phyloP scores from a whole-genome alignment of 2,329 filamentous ascomycete species.

The Conoideocrella luteorostrata region DNA sequence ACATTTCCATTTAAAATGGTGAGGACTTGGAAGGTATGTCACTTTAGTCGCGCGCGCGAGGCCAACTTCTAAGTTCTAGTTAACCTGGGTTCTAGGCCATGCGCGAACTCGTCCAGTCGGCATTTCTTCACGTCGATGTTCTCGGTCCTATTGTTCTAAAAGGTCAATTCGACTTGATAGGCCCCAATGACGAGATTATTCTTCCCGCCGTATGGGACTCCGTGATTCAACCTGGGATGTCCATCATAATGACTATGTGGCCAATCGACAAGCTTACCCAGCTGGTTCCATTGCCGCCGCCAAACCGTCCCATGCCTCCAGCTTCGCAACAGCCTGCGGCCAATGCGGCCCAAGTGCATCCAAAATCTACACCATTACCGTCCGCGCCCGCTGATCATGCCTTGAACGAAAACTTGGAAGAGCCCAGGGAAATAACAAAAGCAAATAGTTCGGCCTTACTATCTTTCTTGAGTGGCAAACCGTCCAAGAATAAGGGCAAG shows the following conservation, averaged over 20 bases:
- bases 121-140: constrained; percentile 72
- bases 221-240: constrained; percentile 65
- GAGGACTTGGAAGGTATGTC: constrained; percentile 70
- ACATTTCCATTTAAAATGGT: constrained; percentile 85
- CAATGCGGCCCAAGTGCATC: not conserved
- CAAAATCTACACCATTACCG: not conserved
- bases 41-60: too few relatives aligned
- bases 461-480: not conserved
- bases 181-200: constrained; percentile 75
- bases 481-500: not conserved
- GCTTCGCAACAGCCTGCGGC: not conserved
- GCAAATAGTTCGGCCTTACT: not conserved
- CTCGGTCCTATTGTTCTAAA: constrained; percentile 70
- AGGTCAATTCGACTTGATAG: constrained; percentile 74
- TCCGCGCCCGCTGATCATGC: not conserved
- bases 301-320: not conserved
- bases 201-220: constrained; percentile 73
- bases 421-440: not conserved
- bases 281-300: not conserved
- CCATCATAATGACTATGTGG: constrained; percentile 52
- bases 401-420: not conserved
- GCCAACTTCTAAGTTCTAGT: not conserved
- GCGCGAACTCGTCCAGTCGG: constrained; percentile 80
- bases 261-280: constrained; percentile 41
- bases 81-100: constrained; percentile 52